phyloP scores from a whole-genome alignment of 2,329 filamentous ascomycete genomes.

The Tolypocladium paradoxum region DNA sequence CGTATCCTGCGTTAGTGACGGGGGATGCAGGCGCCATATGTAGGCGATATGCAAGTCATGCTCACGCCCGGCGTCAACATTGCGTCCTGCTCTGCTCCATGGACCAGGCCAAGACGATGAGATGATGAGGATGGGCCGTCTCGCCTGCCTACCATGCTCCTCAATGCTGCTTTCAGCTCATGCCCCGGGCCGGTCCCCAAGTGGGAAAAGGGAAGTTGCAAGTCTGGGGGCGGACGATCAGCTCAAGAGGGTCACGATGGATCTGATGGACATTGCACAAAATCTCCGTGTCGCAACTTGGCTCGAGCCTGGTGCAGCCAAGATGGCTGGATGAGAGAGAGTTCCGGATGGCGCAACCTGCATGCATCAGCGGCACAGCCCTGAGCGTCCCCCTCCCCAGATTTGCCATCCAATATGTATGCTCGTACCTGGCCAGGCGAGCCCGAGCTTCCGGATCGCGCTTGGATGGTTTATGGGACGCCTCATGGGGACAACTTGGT shows the following conservation, averaged over 20 bases:
- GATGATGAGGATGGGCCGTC: neutral
- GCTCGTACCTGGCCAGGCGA: neutral
- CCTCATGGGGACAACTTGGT: neutral
- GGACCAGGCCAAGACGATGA: neutral
- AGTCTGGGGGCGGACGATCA: neutral
- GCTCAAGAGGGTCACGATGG: neutral
- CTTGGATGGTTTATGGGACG: neutral
- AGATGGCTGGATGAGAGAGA: neutral
- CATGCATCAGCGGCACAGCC: slow-evolving; percentile 21
- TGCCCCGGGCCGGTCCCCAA: neutral
- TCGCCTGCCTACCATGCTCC: neutral
- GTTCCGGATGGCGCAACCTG: slow-evolving; percentile 12
- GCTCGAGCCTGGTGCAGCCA: neutral
- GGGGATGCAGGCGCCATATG: neutral
- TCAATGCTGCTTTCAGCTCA: neutral
- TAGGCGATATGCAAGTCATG: slow-evolving; percentile 3
- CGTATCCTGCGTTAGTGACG: neutral
- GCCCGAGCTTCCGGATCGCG: neutral
- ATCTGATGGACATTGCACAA: neutral
- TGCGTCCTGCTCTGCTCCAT: neutral
- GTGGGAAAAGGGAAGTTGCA: neutral
- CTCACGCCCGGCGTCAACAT: neutral
- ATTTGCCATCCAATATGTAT: neutral
- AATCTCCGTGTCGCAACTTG: neutral
- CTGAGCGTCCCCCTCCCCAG: neutral